Evolutionary conservation across 1,139 yeast genomes (phyloP).

Genomic region (Zygosaccharomyces pseudobailii): DNA sequence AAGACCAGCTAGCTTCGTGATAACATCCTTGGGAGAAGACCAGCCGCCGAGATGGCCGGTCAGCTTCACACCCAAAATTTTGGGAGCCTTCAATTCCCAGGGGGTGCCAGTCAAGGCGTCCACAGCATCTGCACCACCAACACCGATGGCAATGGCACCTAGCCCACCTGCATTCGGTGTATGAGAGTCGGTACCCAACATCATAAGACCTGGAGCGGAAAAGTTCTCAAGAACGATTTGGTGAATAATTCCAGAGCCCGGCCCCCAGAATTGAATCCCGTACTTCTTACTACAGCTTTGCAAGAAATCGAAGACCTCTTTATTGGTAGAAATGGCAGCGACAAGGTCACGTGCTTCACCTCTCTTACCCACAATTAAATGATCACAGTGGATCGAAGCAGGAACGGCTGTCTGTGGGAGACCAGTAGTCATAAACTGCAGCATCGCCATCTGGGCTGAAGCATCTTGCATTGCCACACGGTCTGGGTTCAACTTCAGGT

Average conservation of each 20-base stretch:
- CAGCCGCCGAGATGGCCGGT: constrained; percentile 85
- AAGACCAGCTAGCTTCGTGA: constrained; percentile 82
- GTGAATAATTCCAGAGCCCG: constrained; percentile 97
- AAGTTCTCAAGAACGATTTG: constrained; percentile 95
- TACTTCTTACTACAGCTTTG: constrained; percentile 87
- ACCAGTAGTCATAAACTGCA: constrained; percentile 97
- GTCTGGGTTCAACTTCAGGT: constrained; percentile 91
- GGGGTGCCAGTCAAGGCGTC: constrained; percentile 97
- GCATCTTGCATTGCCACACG: constrained; percentile 99
- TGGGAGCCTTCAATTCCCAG: constrained; percentile 98
- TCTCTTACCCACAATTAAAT: constrained; percentile 88
- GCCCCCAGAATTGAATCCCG: constrained; percentile 98
- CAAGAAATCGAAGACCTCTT: constrained; percentile 90
- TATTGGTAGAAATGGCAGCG: constrained; percentile 73
- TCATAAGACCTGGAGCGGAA: constrained; percentile 90
- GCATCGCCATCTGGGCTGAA: constrained; percentile 93
- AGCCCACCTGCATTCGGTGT: constrained; percentile 98
- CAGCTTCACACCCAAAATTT: constrained; percentile 82
- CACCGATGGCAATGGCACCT: constrained; percentile 97
- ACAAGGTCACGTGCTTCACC: constrained; percentile 80
- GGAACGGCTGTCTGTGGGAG: constrained; percentile 84
- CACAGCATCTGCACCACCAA: constrained; percentile 98
- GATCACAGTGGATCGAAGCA: constrained; percentile 95
- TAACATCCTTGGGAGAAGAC: constrained; percentile 95
- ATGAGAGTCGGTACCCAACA: constrained; percentile 96